Evolutionary conservation across 805 yeast genomes (phyloP).

Genomic region (Metahyphopichia silvanorum): DNA sequence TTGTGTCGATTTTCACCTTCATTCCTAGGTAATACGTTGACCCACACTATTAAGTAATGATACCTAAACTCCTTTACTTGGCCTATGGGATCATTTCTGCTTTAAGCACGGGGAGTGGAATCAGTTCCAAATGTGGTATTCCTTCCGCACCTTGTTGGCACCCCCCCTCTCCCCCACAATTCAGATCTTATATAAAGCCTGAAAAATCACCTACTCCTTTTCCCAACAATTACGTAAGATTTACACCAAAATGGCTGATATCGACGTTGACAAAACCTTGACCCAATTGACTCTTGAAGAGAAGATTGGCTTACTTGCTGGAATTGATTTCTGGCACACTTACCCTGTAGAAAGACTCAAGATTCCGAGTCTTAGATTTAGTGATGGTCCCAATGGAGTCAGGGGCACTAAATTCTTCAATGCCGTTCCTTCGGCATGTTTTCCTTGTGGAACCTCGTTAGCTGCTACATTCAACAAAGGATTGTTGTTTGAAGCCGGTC

Average conservation of each 20-base stretch:
- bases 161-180: no score
- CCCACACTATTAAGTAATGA: no score
- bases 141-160: no score
- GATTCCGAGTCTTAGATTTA: slow-evolving; percentile 45
- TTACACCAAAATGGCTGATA: slow-evolving; percentile 13
- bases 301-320: slow-evolving; percentile 21
- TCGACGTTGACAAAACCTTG: slow-evolving; percentile 22
- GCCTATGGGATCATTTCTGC: no score
- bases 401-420: slow-evolving; percentile 28
- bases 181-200: no score
- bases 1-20: no score
- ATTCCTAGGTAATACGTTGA: no score
- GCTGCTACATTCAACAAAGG: slow-evolving; percentile 28
- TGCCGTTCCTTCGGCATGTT: slow-evolving; percentile 27
- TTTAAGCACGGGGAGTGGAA: no score
- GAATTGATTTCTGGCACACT: slow-evolving; percentile 54
- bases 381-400: slow-evolving; percentile 33
- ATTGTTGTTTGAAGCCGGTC: slow-evolving; percentile 24
- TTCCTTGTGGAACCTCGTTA: slow-evolving; percentile 33
- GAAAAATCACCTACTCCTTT: no score
- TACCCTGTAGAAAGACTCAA: slow-evolving; percentile 32
- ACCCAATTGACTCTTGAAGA: slow-evolving; percentile 22
- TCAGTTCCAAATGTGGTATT: no score
- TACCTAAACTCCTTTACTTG: no score
- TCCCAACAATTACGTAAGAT: no score